Conservation (phyloP, 2,329 filamentous ascomycete genomes). For the Herpotrichia juniperi region DNA sequence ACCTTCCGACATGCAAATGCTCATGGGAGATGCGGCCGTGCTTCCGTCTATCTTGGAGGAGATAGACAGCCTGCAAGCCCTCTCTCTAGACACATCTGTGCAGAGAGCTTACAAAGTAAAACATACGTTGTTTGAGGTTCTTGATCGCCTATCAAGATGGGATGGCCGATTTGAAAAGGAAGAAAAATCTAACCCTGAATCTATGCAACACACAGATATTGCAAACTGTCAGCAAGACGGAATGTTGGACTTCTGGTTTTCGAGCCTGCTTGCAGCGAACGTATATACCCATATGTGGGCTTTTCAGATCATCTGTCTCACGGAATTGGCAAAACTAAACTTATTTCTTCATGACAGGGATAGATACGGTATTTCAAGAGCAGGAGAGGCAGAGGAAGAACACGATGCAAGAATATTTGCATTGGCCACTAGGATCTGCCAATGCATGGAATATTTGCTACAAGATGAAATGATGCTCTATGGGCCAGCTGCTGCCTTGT, state of each 20-base stretch:
- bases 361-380: background rate
- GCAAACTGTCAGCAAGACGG: background rate
- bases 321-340: constrained; percentile 29
- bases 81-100: background rate
- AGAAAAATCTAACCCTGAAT: background rate
- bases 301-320: constrained; percentile 45
- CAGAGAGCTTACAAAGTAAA: background rate
- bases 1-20: constrained; percentile 39
- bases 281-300: constrained; percentile 48
- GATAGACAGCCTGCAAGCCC: constrained; percentile 16
- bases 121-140: background rate
- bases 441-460: constrained; percentile 47
- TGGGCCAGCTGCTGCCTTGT: constrained; percentile 43
- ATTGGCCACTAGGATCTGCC: constrained; percentile 35
- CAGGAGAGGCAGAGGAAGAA: background rate
- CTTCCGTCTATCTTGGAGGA: constrained; percentile 37
- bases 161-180: constrained; percentile 2
- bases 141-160: background rate
- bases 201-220: background rate
- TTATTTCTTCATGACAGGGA: constrained; percentile 1
- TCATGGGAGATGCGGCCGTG: constrained; percentile 34
- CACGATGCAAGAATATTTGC: background rate
- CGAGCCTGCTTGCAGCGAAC: constrained; percentile 47
- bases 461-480: constrained; percentile 49
- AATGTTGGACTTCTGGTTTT: constrained; percentile 28